A percentile compares a stretch with the other conserved stretches of the same genome.
These are phyloP conservation scores for Metschnikowia borealis DNA, from an alignment of 805 yeast genomes.

Conservation along the genomic window DNA sequence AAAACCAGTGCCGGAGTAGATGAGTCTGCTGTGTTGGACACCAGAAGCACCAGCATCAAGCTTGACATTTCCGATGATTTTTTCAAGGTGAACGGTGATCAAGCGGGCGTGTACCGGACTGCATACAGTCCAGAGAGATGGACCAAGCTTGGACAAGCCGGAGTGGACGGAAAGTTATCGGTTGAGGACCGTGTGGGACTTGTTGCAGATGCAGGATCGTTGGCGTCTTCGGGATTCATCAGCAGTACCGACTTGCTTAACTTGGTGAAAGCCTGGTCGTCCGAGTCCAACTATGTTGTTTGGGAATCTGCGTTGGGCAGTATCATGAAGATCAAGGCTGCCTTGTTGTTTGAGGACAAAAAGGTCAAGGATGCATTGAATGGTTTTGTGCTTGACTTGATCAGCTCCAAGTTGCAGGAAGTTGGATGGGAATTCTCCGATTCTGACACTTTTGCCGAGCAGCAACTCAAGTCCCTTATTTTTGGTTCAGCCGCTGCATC, in stretches of 20 bases:
- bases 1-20: constrained; percentile 58
- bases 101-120: constrained; percentile 72
- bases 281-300: constrained; percentile 59
- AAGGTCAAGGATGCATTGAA: constrained; percentile 46
- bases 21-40: constrained; percentile 52
- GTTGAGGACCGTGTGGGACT: constrained; percentile 77
- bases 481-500: constrained; percentile 57
- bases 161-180: constrained; percentile 53
- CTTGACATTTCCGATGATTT: constrained; percentile 43
- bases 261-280: constrained; percentile 57
- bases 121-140: constrained; percentile 67
- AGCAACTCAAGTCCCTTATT: constrained; percentile 63
- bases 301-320: constrained; percentile 59
- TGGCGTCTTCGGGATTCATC: constrained; percentile 67
- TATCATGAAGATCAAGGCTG: constrained; percentile 45
- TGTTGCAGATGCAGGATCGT: constrained; percentile 73
- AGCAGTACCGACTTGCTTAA: constrained; percentile 57
- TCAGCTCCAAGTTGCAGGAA: constrained; percentile 47
- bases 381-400: constrained; percentile 51
- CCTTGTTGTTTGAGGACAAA: constrained; percentile 54
- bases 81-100: constrained; percentile 69
- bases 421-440: constrained; percentile 64
- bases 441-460: constrained; percentile 54
- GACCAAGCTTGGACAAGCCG: constrained; percentile 60
- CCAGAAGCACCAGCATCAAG: constrained; percentile 38